These are phyloP conservation scores for Ceratorhiza oryzae-sativae DNA, from an alignment of 1,284 basidiomycete species.

Conservation along the genomic window DNA sequence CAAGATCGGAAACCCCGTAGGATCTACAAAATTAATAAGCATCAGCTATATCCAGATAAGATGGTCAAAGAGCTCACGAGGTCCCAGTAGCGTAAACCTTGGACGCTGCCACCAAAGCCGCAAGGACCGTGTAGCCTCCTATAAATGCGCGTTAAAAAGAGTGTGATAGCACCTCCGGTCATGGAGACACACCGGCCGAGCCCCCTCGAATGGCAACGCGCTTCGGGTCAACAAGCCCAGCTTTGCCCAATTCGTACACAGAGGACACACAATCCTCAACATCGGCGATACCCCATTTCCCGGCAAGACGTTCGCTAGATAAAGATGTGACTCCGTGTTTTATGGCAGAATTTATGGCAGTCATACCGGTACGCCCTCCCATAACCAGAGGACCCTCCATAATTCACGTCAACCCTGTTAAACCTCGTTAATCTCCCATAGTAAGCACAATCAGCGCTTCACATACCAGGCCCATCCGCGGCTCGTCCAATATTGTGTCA, in stretches of 20 bases:
- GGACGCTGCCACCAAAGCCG: slow-evolving; percentile 54
- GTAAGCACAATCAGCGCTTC: background rate
- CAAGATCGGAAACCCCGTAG: slow-evolving; percentile 66
- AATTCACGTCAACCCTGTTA: slow-evolving; percentile 69
- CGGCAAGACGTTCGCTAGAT: slow-evolving; percentile 60
- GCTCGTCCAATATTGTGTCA: slow-evolving; percentile 68
- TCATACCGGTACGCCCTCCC: slow-evolving; percentile 64
- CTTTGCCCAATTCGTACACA: slow-evolving; percentile 56
- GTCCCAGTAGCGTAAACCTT: slow-evolving; percentile 59
- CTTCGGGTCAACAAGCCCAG: slow-evolving; percentile 58
- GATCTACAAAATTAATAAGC: slow-evolving; percentile 38
- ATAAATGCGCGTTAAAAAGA: background rate
- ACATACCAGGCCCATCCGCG: slow-evolving; percentile 64
- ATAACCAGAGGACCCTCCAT: slow-evolving; percentile 72
- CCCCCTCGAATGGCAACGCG: slow-evolving; percentile 67
- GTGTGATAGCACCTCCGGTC: background rate
- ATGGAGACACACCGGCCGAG: slow-evolving; percentile 52
- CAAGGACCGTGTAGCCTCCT: slow-evolving; percentile 68
- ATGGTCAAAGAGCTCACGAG: slow-evolving; percentile 45
- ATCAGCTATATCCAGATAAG: background rate
- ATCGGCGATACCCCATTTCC: slow-evolving; percentile 73
- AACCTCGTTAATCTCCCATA: background rate
- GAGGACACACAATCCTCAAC: slow-evolving; percentile 66
- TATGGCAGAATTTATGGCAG: too few relatives aligned
- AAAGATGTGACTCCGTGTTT: background rate